Conservation (phyloP, 148 eudicot genomes). For the Mesembryanthemum crystallinum region DNA sequence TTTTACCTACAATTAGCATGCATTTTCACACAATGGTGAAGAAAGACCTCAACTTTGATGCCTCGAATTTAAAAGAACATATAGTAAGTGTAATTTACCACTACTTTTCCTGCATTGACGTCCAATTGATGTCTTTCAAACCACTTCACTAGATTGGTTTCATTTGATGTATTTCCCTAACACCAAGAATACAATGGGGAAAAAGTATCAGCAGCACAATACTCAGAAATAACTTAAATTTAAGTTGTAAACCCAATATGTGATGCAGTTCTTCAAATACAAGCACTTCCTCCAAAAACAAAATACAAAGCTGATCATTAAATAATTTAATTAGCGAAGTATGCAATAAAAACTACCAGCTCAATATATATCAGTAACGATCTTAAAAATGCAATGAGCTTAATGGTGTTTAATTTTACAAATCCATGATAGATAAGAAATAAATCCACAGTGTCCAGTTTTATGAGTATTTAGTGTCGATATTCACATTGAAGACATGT, state of each 20-base stretch:
- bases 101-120: slow-evolving; percentile 66
- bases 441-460: too few species aligned
- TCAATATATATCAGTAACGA: background rate
- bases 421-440: background rate
- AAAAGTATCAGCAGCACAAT: background rate
- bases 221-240: background rate
- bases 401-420: background rate
- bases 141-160: slow-evolving; percentile 56
- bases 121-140: slow-evolving; percentile 62
- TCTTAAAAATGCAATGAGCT: background rate
- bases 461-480: background rate
- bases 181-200: slow-evolving; percentile 1
- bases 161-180: slow-evolving; percentile 55
- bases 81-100: slow-evolving; percentile 44
- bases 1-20: slow-evolving; percentile 54
- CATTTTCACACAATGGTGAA: background rate
- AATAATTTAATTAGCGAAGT: background rate
- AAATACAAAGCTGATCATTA: background rate
- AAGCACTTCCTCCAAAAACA: background rate
- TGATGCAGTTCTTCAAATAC: too few species aligned
- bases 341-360: background rate
- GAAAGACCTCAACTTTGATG: slow-evolving; percentile 3
- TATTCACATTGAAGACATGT: background rate
- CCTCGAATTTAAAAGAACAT: background rate
- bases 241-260: background rate